Conservation (phyloP, 495 filamentous ascomycete genomes). For the Apodospora peruviana region DNA sequence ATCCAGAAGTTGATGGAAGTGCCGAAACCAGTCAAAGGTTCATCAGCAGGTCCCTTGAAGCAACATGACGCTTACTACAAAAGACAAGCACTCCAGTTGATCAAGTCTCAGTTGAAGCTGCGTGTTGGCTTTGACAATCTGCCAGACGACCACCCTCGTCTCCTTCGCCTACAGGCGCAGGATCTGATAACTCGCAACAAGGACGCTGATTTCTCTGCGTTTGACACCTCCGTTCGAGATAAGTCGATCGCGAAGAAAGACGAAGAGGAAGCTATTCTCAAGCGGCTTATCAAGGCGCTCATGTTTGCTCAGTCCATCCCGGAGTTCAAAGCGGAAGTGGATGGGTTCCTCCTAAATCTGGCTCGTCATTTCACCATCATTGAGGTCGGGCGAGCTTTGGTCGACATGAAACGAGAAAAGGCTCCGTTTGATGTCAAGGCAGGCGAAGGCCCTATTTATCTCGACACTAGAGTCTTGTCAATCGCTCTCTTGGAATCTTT, state of each 20-base stretch:
- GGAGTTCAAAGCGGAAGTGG: slow-evolving; percentile 69
- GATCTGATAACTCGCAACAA: slow-evolving; percentile 70
- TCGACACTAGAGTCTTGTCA: slow-evolving; percentile 80
- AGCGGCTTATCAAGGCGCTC: slow-evolving; percentile 80
- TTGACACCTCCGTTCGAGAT: slow-evolving; percentile 67
- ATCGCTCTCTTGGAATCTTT: slow-evolving; percentile 85
- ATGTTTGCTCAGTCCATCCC: slow-evolving; percentile 81
- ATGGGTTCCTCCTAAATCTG: slow-evolving; percentile 66
- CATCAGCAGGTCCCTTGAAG: slow-evolving; percentile 32
- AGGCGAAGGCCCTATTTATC: slow-evolving; percentile 78
- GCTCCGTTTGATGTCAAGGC: slow-evolving; percentile 75
- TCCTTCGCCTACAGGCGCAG: slow-evolving; percentile 82
- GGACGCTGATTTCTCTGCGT: slow-evolving; percentile 53
- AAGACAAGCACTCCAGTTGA: slow-evolving; percentile 79
- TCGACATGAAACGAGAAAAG: slow-evolving; percentile 63
- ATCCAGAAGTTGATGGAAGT: slow-evolving; percentile 78
- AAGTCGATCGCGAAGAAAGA: slow-evolving; percentile 82
- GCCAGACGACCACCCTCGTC: slow-evolving; percentile 78
- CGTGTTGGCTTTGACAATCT: slow-evolving; percentile 81
- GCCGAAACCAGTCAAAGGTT: slow-evolving; percentile 50
- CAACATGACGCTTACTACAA: slow-evolving; percentile 84
- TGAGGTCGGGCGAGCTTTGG: slow-evolving; percentile 78
- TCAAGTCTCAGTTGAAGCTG: slow-evolving; percentile 83
- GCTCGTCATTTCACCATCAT: slow-evolving; percentile 86
- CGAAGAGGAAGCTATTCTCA: slow-evolving; percentile 70